Evolutionary conservation across 2,329 filamentous ascomycete species (phyloP), one percentile per base, ranked within the genome.

Genomic region (Trichoderma citrinoviride): DNA sequence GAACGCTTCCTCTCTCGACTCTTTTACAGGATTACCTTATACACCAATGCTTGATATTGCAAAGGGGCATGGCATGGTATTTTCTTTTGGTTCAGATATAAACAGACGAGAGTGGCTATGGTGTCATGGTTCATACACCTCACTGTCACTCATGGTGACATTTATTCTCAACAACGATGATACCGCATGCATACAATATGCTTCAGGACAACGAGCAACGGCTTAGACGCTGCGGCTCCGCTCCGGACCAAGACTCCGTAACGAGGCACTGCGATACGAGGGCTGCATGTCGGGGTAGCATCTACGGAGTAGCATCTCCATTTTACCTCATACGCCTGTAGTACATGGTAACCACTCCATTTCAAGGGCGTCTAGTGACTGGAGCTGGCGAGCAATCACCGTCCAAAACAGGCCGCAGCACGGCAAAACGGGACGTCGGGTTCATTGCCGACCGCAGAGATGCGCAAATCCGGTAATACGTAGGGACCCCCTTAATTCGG

Each of bases 401-500:
- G 12, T 37, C 10, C 12, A 23, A 49, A 60, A 27, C 21, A 49
- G 33, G 56, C 21, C 47, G n/a, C 40, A 7, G 23, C 25, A 29
- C 40, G 5, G 29, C 19, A 21, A 23, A 43, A 41, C 46, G 33
- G 33, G 3, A 52, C 10, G 47, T 52, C 57, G 57, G 23, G 19
- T 43, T 43, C 3, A 29, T 29, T 43, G 47, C 17, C 57, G 57
- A 25, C 57, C 57, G 47, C 33, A 61, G 52, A 52, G 40, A 37
- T 52, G n/a, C 33, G 33, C 47, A 23, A 61, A 52, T 41, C 25
- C 17, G 33, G 44, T 17, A 44, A 27, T 14, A n/a, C n/a, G n/a
- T n/a, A n/a, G n/a, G n/a, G 6, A 12, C 53, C 46, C 47, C 46
- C 57, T 52, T 52, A 44, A 25, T 61, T 61, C 57, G 57, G 57